Base-by-base conservation (phyloP, 2,329 filamentous ascomycete genomes). In the Aspergillus viridinutans region DNA sequence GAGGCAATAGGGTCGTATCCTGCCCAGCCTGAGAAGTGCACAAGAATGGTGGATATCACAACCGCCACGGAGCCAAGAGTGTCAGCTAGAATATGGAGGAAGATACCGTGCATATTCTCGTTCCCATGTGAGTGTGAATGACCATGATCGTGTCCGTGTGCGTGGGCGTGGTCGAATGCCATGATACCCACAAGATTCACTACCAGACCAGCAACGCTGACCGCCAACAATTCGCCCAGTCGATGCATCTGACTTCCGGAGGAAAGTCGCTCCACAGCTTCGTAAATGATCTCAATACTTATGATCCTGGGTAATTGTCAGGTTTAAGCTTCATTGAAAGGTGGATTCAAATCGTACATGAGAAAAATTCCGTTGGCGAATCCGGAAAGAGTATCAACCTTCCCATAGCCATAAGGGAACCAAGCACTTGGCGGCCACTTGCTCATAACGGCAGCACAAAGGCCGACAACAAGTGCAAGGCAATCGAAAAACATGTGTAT, bases 401-500 rank as follows among this genome's bases (percentile, higher is more conserved):
- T 99, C 57, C 93, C 92, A 72, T 96, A 94, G 0, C 94, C 94
- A 69, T 97, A 97, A 0, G 94, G 94, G 66, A 96, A 97, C 21
- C 87, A 83, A 58, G 89, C 82, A 70, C 89, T 96, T 0, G 92
- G 89, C 1, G 92, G 92, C 92, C 94, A 97, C 75, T 97, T 97
- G 75, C 90, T 94, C 80, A 96, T 90, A 5, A 99, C 92, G 1
- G 93, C 89, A 28, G 94, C 94, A 65, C 93, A 88, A 9, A 99
- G 80, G 10, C 94, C 94, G 38, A 99, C 92, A 1, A 90, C 85
- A 28, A 99, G 82, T 21, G 93, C 94, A 38, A 97, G 86, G 65
- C 94, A 99, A 75, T 99, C 94, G 67, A 99, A 97, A 69, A 99
- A 93, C 94, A 99, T 99, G 76, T 99, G 94, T 61, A 99, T 94